Base-by-base conservation (phyloP, 2,329 filamentous ascomycete genomes). In the Fusarium veterinarium region DNA sequence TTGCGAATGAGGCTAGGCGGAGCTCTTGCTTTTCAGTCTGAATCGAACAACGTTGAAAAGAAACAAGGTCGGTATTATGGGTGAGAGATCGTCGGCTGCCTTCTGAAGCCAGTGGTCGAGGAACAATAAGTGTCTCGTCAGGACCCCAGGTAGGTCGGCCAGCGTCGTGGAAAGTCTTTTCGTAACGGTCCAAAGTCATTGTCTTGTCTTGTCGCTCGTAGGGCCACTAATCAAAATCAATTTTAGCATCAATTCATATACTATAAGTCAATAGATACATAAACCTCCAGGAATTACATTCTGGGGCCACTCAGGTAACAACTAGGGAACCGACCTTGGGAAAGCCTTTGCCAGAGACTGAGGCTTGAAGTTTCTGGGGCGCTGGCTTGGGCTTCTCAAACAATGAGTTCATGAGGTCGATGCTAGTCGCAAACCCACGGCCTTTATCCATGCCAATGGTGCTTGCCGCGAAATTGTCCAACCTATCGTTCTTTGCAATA, bases 351-450 rank as follows among this genome's bases (percentile, higher is more conserved):
- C 86, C 84, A 67, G 86, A 81, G 74, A 85, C 79, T 40, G 85
- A 83, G 72, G 84, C 85, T 77, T 88, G 87, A 60, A 86, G 80
- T 76, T 86, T 88, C 77, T 88, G 85, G 59, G 84, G 82, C 72
- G 87, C 87, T 59, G 86, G 87, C 84, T 89, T 90, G 71, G 91
- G 87, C 82, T 92, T 90, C 80, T 93, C 92, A 82, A 97, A 98
- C 62, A 98, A 86, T 52, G 94, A 97, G 80, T 97, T 95, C 94
- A 97, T 98, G 80, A 98, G 86, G 84, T 98, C 96, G 83, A 98
- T 97, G 78, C 93, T 95, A 25, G 93, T 97, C 25, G 91, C 89
- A 81, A 97, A 95, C 2, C 92, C 91, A 72, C 90, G 89, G 60
- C 88, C 86, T 75, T 89, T 87, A 42, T 83, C 81, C 75, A 79